Percentiles rank a stretch among this genome's conserved stretches.
These are phyloP conservation scores for Fusarium staphyleae DNA, from an alignment of 2,329 filamentous ascomycete species.

Conservation along the genomic window DNA sequence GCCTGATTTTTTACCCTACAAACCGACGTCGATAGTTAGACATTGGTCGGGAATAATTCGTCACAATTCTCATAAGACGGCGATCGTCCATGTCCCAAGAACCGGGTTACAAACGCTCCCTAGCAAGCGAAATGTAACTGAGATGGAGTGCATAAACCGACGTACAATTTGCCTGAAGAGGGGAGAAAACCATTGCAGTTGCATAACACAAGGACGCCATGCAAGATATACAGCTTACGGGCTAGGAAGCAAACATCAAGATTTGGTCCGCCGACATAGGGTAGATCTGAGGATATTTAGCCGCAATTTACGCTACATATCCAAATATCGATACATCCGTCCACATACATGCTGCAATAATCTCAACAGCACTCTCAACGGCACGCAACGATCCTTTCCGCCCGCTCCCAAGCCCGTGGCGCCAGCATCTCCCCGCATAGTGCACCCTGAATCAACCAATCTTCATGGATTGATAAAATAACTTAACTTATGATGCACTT, in stretches of 20 bases:
- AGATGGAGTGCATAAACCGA: not conserved
- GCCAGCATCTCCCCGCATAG: not conserved
- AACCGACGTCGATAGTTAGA: too few species aligned
- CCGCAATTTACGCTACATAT: too few species aligned
- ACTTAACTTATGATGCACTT: not conserved
- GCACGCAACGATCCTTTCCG: constrained; percentile 5
- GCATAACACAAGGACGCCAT: not conserved
- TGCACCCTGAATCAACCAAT: not conserved
- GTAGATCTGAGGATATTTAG: too few species aligned
- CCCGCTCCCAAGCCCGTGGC: not conserved
- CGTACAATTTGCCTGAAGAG: not conserved
- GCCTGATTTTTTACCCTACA: not conserved
- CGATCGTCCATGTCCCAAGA: not conserved
- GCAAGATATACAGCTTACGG: not conserved
- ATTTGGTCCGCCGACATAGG: too few species aligned
- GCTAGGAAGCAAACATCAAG: too few species aligned
- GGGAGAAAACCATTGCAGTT: not conserved
- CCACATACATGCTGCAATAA: not conserved
- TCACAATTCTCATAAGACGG: not conserved
- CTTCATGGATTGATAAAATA: not conserved
- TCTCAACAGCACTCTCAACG: not conserved
- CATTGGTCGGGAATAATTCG: not conserved
- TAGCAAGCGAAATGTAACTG: not conserved
- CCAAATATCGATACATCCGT: not conserved
- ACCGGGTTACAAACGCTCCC: not conserved